phyloP scores from a whole-genome alignment of 208 protist genomes.

The Acanthamoeba royreba region DNA sequence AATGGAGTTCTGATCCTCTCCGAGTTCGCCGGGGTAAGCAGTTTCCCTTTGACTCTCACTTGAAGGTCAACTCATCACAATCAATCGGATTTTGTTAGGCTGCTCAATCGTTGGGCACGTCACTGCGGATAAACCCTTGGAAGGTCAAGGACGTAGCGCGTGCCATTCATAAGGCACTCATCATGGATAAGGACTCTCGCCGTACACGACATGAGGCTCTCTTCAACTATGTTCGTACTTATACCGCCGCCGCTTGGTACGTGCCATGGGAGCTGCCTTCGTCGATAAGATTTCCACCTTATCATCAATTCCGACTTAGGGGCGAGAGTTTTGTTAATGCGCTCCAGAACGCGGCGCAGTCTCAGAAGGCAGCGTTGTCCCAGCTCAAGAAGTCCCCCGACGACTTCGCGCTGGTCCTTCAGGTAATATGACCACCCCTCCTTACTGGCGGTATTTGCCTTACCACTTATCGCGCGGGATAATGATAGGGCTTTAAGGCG shows the following conservation, averaged over 20 bases:
- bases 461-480: neutral
- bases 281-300: neutral
- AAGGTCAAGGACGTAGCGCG: slow-evolving; percentile 61
- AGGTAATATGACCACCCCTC: neutral
- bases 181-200: slow-evolving; percentile 32
- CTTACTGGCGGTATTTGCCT: neutral
- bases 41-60: neutral
- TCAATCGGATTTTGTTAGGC: neutral
- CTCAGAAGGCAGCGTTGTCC: neutral
- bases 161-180: slow-evolving; percentile 50
- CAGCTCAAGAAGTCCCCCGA: neutral
- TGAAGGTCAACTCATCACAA: neutral
- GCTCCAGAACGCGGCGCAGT: neutral
- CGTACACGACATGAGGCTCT: slow-evolving; percentile 47
- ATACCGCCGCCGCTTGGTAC: slow-evolving; percentile 55
- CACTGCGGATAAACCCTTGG: slow-evolving; percentile 65
- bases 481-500: neutral
- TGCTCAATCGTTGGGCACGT: slow-evolving; percentile 54
- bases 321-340: slow-evolving; percentile 33
- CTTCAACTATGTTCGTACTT: slow-evolving; percentile 47
- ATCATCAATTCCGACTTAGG: neutral
- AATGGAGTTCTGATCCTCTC: slow-evolving; percentile 74
- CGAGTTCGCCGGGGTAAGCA: slow-evolving; percentile 77
- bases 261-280: neutral
- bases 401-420: neutral